These are phyloP conservation scores for Candida peoriensis DNA, from an alignment of 805 yeast genomes.

Conservation along the genomic window DNA sequence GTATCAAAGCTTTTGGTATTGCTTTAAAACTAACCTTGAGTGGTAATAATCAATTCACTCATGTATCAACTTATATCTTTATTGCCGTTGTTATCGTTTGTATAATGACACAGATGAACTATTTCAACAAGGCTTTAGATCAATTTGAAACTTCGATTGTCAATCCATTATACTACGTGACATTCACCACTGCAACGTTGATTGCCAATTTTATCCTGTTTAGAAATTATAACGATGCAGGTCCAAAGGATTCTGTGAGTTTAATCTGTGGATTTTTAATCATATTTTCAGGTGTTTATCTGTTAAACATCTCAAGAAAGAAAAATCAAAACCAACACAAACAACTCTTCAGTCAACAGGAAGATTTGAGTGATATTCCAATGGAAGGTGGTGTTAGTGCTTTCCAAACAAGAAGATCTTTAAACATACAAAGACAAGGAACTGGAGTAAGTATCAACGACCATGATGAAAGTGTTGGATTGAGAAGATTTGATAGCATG, in stretches of 20 bases:
- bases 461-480: conserved; percentile 45
- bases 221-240: conserved; percentile 81
- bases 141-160: conserved; percentile 91
- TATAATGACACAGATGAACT: conserved; percentile 88
- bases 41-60: conserved; percentile 86
- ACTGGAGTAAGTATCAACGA: conserved; percentile 29
- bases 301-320: conserved; percentile 73
- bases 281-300: conserved; percentile 82
- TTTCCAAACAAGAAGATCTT: conserved; percentile 68
- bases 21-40: conserved; percentile 79
- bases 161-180: conserved; percentile 85
- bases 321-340: conserved; percentile 42
- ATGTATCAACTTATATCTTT: conserved; percentile 78
- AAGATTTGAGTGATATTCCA: conserved; percentile 66
- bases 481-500: conserved; percentile 59
- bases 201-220: conserved; percentile 82
- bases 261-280: conserved; percentile 80
- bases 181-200: conserved; percentile 85
- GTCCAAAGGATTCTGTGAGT: conserved; percentile 74
- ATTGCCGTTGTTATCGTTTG: conserved; percentile 73
- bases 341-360: conserved; percentile 36
- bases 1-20: conserved; percentile 90
- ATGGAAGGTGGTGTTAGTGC: conserved; percentile 82
- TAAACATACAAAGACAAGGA: conserved; percentile 51
- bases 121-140: conserved; percentile 88